These are phyloP conservation scores for Mycena maculata DNA, from an alignment of 768 basidiomycete genomes.

Conservation along the genomic window DNA sequence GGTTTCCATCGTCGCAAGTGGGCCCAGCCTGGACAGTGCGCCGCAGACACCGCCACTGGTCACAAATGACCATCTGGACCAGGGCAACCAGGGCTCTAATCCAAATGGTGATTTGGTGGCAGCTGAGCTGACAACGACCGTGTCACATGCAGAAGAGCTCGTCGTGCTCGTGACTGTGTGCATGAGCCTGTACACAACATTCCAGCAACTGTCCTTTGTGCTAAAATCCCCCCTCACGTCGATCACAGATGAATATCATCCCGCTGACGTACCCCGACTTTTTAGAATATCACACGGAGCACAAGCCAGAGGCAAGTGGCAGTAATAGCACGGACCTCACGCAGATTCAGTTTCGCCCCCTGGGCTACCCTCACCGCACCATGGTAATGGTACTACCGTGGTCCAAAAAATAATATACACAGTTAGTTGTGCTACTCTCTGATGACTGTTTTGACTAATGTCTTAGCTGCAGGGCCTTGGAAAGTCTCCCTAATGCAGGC, in stretches of 20 bases:
- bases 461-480: conserved; percentile 93
- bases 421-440: conserved; percentile 59
- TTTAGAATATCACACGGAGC: conserved; percentile 72
- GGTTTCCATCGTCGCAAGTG: conserved; percentile 53
- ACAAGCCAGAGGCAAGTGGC: conserved; percentile 68
- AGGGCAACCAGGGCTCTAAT: conserved; percentile 45
- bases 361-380: conserved; percentile 78
- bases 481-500: conserved; percentile 88
- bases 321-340: conserved; percentile 58
- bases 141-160: conserved; percentile 72
- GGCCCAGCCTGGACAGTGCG: conserved; percentile 45
- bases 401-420: conserved; percentile 84
- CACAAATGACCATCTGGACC: conserved; percentile 56
- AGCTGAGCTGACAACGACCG: conserved; percentile 49
- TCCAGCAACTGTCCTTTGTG: conserved; percentile 89
- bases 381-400: conserved; percentile 84
- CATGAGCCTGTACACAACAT: conserved; percentile 90
- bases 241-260: conserved; percentile 91
- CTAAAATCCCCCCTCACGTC: conserved; percentile 90
- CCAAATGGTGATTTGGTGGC: conserved; percentile 41
- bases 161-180: conserved; percentile 74
- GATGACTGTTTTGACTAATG: background rate
- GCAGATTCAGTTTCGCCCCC: conserved; percentile 79
- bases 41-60: conserved; percentile 54
- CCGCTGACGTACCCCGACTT: conserved; percentile 90